phyloP scores from a whole-genome alignment of 2,329 filamentous ascomycete genomes.

The Chalaropsis ovoidea region DNA sequence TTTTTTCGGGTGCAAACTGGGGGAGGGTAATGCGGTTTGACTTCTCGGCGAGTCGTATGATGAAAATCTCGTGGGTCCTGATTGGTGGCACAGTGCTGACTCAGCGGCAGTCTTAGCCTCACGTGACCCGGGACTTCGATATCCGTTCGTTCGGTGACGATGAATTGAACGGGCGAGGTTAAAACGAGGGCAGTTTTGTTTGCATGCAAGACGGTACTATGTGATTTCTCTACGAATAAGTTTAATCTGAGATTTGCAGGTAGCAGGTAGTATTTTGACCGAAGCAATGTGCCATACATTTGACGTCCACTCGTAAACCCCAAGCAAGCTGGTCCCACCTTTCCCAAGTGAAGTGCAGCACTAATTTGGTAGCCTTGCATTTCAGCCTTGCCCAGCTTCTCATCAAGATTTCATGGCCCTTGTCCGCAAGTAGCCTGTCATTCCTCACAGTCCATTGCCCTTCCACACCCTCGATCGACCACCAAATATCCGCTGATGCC shows the following conservation, averaged over 20 bases:
- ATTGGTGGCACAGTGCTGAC: slow-evolving; percentile 21
- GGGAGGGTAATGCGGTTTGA: slow-evolving; percentile 5
- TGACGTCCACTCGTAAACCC: background rate
- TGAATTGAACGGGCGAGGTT: no score
- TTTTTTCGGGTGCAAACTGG: slow-evolving; percentile 4
- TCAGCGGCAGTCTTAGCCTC: slow-evolving; percentile 15
- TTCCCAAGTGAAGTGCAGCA: background rate
- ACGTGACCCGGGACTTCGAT: slow-evolving; percentile 17
- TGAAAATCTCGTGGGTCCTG: slow-evolving; percentile 22
- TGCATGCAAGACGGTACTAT: background rate
- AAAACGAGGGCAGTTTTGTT: background rate
- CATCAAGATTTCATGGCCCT: background rate
- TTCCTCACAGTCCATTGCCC: background rate
- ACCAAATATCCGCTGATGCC: background rate
- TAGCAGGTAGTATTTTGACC: no score
- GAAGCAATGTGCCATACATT: background rate
- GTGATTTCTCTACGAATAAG: no score
- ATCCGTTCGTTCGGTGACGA: no score
- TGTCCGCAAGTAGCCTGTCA: background rate
- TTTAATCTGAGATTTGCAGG: no score
- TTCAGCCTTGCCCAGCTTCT: slow-evolving; percentile 16
- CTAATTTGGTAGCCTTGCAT: slow-evolving; percentile 14
- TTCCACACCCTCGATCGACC: background rate
- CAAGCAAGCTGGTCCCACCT: background rate
- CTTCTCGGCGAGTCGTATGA: slow-evolving; percentile 23